Evolutionary conservation across 164 flowering plant genomes (phyloP), one percentile per base, ranked within the genome.

Genomic region (Vitis vinifera): DNA sequence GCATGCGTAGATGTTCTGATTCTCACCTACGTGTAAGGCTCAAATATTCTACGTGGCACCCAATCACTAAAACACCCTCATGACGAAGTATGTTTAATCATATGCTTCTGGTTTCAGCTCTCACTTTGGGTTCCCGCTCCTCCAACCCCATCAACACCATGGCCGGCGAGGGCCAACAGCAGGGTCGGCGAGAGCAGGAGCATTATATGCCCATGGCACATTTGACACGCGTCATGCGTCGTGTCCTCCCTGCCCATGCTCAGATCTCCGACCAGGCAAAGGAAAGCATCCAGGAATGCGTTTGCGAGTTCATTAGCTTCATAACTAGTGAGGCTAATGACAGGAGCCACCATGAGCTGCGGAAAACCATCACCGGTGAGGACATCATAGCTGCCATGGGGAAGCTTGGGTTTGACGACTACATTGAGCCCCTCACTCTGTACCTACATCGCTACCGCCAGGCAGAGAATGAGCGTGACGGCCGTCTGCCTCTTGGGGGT

Each of bases 211-310:
- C 86, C 0, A 76, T 80, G 1, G 83, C 86, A 5, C 80, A 80
- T 51, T 78, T 83, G 68, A 74, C 72, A 0, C 48, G 84, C 2
- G 78, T 83, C 61, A 83, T 83, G 86, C 79, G 80, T 4, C 69
- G 76, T 0, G 64, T 70, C 52, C 74, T 82, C 13, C 86, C 86
- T 7, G 10, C 74, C 9, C 74, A 83, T n/a, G 84, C 82, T 23
- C 80, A 83, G 60, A 80, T 83, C 68, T 80, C 86, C 3, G 82
- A 83, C 65, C 82, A 82, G 5, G 84, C 86, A 6, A 83, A 83
- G 59, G 86, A 80, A 69, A 78, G 80, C 15, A 29, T 83, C 48
- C 86, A 83, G 50, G 84, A 83, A 48, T 83, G 86, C 15, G 84
- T 83, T 9, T 83, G 84, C 3, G 86, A 83, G 80, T 83, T 12